Evolutionary conservation across 495 filamentous ascomycete genomes (phyloP).

Genomic region (Pyrenula aspistea): DNA sequence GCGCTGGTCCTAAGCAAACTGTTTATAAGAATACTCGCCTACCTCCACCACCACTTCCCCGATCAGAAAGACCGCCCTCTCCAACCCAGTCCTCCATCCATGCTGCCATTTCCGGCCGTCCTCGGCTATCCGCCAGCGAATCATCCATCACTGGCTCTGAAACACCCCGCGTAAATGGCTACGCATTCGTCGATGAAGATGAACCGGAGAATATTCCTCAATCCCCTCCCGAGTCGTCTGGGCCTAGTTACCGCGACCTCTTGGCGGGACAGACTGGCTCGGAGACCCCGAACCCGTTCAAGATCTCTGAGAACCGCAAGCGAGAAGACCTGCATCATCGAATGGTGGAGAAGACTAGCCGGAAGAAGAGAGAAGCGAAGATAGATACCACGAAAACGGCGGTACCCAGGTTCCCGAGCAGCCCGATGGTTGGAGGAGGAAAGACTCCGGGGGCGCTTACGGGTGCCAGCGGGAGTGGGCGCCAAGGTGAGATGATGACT

Average conservation of each 20-base stretch:
- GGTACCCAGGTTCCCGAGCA: constrained; percentile 67
- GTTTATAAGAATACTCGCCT: constrained; percentile 76
- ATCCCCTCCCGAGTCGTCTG: constrained; percentile 8
- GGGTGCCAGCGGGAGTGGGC: neutral
- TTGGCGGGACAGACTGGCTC: constrained; percentile 43
- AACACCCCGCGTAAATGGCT: constrained; percentile 84
- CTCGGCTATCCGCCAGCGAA: constrained; percentile 52
- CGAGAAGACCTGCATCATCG: constrained; percentile 77
- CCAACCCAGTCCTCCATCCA: constrained; percentile 77
- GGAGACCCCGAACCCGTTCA: constrained; percentile 66
- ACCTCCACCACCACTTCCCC: constrained; percentile 23
- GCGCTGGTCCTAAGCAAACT: constrained; percentile 64
- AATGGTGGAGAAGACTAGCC: constrained; percentile 78
- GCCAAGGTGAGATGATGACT: constrained; percentile 25
- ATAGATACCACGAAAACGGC: constrained; percentile 30
- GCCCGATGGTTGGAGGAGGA: constrained; percentile 47
- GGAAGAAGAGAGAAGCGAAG: constrained; percentile 52
- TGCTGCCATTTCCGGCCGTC: constrained; percentile 73
- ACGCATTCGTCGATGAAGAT: constrained; percentile 83
- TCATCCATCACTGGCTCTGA: constrained; percentile 51
- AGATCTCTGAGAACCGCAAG: constrained; percentile 60
- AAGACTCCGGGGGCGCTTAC: constrained; percentile 32
- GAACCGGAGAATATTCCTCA: constrained; percentile 32
- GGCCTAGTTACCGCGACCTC: constrained; percentile 11
- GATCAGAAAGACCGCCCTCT: constrained; percentile 44